Conservation (phyloP, 257 asterid genomes). For the Hygrophila difformis region DNA sequence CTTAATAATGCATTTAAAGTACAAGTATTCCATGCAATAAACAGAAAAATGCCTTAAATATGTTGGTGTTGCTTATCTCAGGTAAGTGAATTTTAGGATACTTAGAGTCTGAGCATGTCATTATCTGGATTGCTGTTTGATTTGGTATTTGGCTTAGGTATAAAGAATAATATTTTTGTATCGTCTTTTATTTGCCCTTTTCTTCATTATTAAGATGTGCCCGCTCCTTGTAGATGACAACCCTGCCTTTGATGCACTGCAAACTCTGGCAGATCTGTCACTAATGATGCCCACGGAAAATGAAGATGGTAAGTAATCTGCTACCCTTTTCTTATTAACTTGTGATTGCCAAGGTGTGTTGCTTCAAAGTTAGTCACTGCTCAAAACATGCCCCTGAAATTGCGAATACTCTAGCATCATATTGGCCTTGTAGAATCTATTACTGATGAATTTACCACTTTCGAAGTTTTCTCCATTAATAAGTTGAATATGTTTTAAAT, state of each 20-base stretch:
- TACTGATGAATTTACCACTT: no score
- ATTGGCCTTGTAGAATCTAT: no score
- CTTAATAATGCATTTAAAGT: no score
- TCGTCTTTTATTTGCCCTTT: constrained; percentile 12
- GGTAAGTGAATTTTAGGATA: constrained; percentile 12
- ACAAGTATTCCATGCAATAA: no score
- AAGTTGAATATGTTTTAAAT: no score
- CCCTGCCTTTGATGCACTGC: constrained; percentile 70
- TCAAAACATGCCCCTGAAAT: no score
- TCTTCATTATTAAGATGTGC: constrained; percentile 6
- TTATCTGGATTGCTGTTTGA: not conserved
- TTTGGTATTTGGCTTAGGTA: constrained; percentile 5
- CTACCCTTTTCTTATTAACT: no score
- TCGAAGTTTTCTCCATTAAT: no score
- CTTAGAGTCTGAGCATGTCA: constrained; percentile 7
- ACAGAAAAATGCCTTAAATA: constrained; percentile 7
- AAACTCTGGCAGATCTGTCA: constrained; percentile 82
- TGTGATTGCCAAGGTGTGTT: no score
- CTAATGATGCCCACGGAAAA: constrained; percentile 68
- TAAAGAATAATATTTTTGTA: constrained; percentile 4
- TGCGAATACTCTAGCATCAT: no score
- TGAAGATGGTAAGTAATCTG: constrained; percentile 55
- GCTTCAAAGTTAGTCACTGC: no score
- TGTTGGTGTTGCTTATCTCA: constrained; percentile 12
- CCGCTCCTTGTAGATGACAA: constrained; percentile 53